These are phyloP conservation scores for Termitomyces sp. DNA, from an alignment of 768 basidiomycete genomes.

Conservation along the genomic window DNA sequence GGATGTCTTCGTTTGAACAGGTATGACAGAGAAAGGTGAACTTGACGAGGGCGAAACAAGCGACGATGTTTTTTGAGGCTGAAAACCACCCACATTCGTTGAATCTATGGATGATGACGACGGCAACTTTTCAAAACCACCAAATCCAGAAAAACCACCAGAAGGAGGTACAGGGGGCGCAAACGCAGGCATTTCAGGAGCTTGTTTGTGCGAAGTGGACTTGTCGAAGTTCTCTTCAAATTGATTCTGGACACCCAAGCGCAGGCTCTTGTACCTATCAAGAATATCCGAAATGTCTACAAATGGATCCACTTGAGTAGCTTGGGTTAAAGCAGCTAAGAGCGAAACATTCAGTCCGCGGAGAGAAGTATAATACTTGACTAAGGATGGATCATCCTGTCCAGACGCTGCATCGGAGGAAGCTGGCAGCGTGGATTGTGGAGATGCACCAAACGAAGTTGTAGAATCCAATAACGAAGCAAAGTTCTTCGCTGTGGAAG, in stretches of 20 bases:
- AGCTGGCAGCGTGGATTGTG: slow-evolving; percentile 3
- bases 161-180: slow-evolving; percentile 18
- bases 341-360: slow-evolving; percentile 71
- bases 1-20: not conserved
- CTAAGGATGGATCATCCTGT: slow-evolving; percentile 26
- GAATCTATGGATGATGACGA: not conserved
- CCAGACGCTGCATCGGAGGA: slow-evolving; percentile 10
- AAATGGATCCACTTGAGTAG: slow-evolving; percentile 66
- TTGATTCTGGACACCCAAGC: slow-evolving; percentile 49
- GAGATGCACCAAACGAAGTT: not conserved
- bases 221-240: slow-evolving; percentile 31
- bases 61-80: not conserved
- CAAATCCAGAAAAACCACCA: slow-evolving; percentile 18
- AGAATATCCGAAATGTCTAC: slow-evolving; percentile 51
- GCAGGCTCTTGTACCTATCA: slow-evolving; percentile 53
- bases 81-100: not conserved
- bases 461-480: slow-evolving; percentile 33
- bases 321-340: slow-evolving; percentile 48
- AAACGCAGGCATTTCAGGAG: slow-evolving; percentile 10
- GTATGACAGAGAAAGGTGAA: slow-evolving; percentile 5
- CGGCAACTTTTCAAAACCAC: slow-evolving; percentile 19
- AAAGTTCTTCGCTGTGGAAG: slow-evolving; percentile 47
- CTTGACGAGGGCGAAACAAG: slow-evolving; percentile 1
- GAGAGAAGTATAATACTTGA: slow-evolving; percentile 63
- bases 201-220: slow-evolving; percentile 5